Conservation (phyloP, 1,284 basidiomycete species). For the Rhizoctonia solani region DNA sequence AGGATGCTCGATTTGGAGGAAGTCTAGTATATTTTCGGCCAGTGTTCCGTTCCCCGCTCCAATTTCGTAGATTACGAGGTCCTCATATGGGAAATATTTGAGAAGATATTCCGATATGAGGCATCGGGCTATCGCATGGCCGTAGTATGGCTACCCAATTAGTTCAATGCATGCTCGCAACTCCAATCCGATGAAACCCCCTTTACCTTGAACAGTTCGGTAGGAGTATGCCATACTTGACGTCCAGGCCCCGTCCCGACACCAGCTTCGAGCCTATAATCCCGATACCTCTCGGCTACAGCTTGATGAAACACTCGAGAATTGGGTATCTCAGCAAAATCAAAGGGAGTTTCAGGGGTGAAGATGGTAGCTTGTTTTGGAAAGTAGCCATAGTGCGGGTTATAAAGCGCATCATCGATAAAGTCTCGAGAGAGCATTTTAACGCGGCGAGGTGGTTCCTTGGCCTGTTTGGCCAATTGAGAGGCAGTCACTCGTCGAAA, state of each 20-base stretch:
- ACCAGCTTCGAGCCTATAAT: conserved; percentile 55
- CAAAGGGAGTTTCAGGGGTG: conserved; percentile 65
- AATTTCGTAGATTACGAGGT: conserved; percentile 94
- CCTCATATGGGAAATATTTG: conserved; percentile 94
- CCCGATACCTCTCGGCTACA: conserved; percentile 75
- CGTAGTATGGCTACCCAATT: conserved; percentile 82
- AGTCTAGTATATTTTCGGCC: conserved; percentile 85
- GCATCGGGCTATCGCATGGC: conserved; percentile 85
- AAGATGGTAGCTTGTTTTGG: conserved; percentile 89
- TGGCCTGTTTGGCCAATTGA: conserved; percentile 58
- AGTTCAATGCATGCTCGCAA: conserved; percentile 1
- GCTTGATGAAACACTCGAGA: conserved; percentile 79
- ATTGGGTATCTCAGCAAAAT: conserved; percentile 72
- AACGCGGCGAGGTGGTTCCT: conserved; percentile 75
- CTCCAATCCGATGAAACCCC: too few relatives aligned
- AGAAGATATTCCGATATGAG: conserved; percentile 89
- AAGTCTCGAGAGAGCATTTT: conserved; percentile 97
- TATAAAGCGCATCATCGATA: conserved; percentile 96
- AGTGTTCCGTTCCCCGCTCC: conserved; percentile 97
- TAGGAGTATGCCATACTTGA: conserved; percentile 99
- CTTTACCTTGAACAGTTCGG: conserved; percentile 98
- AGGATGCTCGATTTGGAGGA: conserved; percentile 76
- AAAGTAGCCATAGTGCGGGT: conserved; percentile 98
- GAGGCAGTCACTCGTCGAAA: conserved; percentile 76
- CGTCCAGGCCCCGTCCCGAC: conserved; percentile 71